These are phyloP conservation scores for Acanthamoeba sp. DNA, from an alignment of 208 protist species.

Conservation along the genomic window DNA sequence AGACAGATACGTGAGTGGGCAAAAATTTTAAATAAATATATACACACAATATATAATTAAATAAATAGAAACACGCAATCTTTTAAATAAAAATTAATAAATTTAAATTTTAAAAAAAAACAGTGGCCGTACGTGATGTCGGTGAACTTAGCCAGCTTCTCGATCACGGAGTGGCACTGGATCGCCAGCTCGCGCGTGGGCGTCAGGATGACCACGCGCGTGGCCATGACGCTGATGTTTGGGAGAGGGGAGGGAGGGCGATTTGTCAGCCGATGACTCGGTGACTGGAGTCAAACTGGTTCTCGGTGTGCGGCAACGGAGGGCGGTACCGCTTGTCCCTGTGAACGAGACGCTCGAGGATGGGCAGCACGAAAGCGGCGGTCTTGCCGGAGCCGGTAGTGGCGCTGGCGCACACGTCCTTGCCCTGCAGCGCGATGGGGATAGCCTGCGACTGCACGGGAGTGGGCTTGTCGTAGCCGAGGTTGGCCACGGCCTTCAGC, in stretches of 20 bases:
- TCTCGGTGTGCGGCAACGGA: neutral
- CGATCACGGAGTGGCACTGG: constrained; percentile 84
- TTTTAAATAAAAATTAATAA: too few relatives aligned
- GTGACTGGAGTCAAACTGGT: too few relatives aligned
- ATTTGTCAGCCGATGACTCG: too few relatives aligned
- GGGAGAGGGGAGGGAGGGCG: too few relatives aligned
- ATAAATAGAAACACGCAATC: too few relatives aligned
- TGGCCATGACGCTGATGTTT: neutral
- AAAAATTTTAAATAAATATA: too few relatives aligned
- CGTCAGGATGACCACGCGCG: constrained; percentile 75
- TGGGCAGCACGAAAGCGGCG: constrained; percentile 90
- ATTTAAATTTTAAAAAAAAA: too few relatives aligned
- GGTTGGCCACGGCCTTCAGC: constrained; percentile 80
- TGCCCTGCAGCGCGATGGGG: constrained; percentile 85
- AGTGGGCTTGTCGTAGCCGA: constrained; percentile 86
- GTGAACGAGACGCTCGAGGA: constrained; percentile 89
- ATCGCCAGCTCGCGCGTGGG: constrained; percentile 85
- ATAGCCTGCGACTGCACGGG: constrained; percentile 87
- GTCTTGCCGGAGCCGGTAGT: constrained; percentile 88
- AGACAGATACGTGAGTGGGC: too few relatives aligned
- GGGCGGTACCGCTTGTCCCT: neutral
- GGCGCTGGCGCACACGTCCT: constrained; percentile 89
- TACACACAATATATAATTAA: too few relatives aligned
- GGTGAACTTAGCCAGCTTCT: constrained; percentile 87
- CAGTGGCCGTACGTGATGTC: constrained; percentile 75